Evolutionary conservation across 1,139 yeast species (phyloP), one percentile per base, ranked within the genome.

Genomic region (Debaryomycetaceae sp.): DNA sequence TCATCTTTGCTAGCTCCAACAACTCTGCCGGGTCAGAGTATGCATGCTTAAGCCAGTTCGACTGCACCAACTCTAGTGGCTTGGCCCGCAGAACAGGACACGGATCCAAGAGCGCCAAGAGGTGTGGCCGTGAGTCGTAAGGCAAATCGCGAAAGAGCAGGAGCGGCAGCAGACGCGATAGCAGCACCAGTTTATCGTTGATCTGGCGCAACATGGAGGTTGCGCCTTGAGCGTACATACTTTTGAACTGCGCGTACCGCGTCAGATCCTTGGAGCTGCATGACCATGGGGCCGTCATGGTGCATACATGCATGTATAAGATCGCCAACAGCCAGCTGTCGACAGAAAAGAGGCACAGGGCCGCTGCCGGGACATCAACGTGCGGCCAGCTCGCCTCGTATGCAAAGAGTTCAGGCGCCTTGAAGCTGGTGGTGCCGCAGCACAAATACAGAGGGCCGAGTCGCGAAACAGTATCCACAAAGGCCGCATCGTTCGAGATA

Each of bases 251-350:
- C 11, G 30, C 11, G 28, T 25, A 41, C 10, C 33, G 20, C 20
- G 10, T 6, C 20, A 18, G 20, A 27, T 16, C 27, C 49, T 48
- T 10, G 76, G 65, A 15, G 40, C 45, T 2, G n/a, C n/a, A n/a
- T 8, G 38, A 37, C 78, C 78, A 72, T 1, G 77, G 77, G 23
- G 57, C 58, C 15, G 57, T 50, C 58, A 70, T 55, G 13, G 63
- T 44, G 27, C 40, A 54, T 16, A 71, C 46, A 26, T 65, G 65
- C 38, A 68, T 59, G 40, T 69, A 72, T 4, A 66, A 41, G 8
- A 72, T 55, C 0, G 73, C 77, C 29, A 72, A 44, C 3, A 73
- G 54, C 77, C 77, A 72, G 31, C 56, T 52, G 44, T 72, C 78
- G 15, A 62, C 40, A 28, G n/a, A 26, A 7, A 32, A 29, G 8